These are phyloP conservation scores for Cytospora piceae DNA, from an alignment of 2,329 filamentous ascomycete genomes.

Conservation along the genomic window DNA sequence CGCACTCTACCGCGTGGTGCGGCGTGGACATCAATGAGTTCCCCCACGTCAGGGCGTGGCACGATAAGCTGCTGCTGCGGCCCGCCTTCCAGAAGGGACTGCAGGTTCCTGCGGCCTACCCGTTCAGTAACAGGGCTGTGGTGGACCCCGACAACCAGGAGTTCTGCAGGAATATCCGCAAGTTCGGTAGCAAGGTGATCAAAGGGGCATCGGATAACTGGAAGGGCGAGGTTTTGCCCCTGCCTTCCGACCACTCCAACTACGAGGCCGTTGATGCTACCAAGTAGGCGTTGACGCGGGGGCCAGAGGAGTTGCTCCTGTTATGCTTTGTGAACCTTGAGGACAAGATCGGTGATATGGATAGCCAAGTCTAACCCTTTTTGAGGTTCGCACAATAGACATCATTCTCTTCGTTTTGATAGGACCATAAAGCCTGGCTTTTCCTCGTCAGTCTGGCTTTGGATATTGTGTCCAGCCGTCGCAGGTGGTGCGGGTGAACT, in stretches of 20 bases:
- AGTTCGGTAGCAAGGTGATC: constrained; percentile 10
- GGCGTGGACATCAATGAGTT: constrained; percentile 33
- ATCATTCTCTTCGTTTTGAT: no score
- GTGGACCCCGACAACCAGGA: constrained; percentile 6
- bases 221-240: background rate
- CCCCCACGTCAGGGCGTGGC: constrained; percentile 33
- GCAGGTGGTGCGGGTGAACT: no score
- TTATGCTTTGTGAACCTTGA: no score
- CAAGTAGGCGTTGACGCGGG: background rate
- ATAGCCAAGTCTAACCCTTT: no score
- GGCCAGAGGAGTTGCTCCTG: background rate
- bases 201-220: background rate
- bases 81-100: constrained; percentile 33
- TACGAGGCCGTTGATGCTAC: background rate
- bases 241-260: constrained; percentile 20
- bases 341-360: no score
- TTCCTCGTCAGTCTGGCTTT: no score
- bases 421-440: no score
- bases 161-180: constrained; percentile 3
- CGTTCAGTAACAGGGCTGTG: constrained; percentile 14
- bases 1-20: constrained; percentile 34
- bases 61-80: constrained; percentile 31
- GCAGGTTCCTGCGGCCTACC: constrained; percentile 32
- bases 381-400: no score
- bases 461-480: no score